A percentile compares a stretch with the other conserved stretches of the same genome.
phyloP scores from a whole-genome alignment of 805 yeast genomes.

The Starmerella etchellsii region DNA sequence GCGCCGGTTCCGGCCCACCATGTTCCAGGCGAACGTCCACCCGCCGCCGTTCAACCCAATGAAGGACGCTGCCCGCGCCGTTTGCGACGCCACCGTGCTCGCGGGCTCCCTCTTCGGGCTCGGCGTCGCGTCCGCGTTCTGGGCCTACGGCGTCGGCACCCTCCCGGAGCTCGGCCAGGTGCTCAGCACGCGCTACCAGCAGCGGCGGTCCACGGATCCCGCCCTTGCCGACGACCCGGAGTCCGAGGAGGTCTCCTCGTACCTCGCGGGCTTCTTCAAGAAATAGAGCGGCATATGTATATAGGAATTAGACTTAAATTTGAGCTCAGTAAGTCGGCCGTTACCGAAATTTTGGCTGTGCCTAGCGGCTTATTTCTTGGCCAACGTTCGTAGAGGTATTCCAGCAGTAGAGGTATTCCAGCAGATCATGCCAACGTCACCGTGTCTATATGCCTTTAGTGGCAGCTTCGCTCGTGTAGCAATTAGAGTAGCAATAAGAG shows the following conservation, averaged over 20 bases:
- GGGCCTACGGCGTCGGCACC: constrained; percentile 54
- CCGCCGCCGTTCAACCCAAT: constrained; percentile 76
- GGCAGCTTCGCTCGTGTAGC: too few relatives aligned
- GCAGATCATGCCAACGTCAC: too few relatives aligned
- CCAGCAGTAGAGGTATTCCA: too few relatives aligned
- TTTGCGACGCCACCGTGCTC: constrained; percentile 63
- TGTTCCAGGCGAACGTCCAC: constrained; percentile 72
- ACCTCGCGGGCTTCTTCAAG: background rate
- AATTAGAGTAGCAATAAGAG: too few relatives aligned
- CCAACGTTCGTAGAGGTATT: too few relatives aligned
- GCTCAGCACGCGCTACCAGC: constrained; percentile 5
- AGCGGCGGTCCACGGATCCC: background rate
- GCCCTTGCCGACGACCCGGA: constrained; percentile 2
- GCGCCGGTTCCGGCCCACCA: constrained; percentile 59
- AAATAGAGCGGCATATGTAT: too few relatives aligned
- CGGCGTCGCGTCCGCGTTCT: constrained; percentile 60
- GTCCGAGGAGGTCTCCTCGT: constrained; percentile 1
- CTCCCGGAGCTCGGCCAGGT: constrained; percentile 13
- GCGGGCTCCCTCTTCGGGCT: constrained; percentile 62
- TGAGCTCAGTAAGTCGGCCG: too few relatives aligned
- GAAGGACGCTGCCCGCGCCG: constrained; percentile 75
- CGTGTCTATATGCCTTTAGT: too few relatives aligned
- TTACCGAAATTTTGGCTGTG: too few relatives aligned
- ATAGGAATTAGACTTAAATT: too few relatives aligned
- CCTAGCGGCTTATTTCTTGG: too few relatives aligned